phyloP scores from a whole-genome alignment of 768 basidiomycete genomes.

The Boletus sp. region DNA sequence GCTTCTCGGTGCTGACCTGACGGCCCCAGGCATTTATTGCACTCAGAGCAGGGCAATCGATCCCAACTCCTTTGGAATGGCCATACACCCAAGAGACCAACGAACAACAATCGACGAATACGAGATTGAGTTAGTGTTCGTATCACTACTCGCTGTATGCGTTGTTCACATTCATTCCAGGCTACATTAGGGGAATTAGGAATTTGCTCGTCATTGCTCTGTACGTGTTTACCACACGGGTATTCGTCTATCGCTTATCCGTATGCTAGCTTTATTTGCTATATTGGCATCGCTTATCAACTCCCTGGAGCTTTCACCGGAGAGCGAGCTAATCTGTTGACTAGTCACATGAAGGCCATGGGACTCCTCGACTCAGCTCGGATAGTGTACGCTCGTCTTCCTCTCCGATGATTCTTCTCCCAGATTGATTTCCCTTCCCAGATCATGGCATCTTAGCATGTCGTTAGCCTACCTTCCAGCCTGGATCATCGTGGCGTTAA shows the following conservation, averaged over 20 bases:
- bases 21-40: conserved; percentile 63
- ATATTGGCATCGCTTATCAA: conserved; percentile 74
- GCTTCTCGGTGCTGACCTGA: not conserved
- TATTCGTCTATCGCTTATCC: not conserved
- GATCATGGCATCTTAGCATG: conserved; percentile 66
- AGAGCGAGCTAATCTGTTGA: conserved; percentile 64
- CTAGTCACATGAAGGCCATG: conserved; percentile 78
- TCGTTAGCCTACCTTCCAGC: conserved; percentile 71
- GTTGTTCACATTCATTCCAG: conserved; percentile 32
- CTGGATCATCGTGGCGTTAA: conserved; percentile 65
- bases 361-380: conserved; percentile 71
- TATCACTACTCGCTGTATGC: not conserved
- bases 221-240: conserved; percentile 35
- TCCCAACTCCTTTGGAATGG: conserved; percentile 67
- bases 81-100: conserved; percentile 70
- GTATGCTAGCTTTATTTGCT: conserved; percentile 57
- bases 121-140: conserved; percentile 52
- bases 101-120: conserved; percentile 51
- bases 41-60: conserved; percentile 54
- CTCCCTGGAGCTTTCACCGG: conserved; percentile 67
- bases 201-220: conserved; percentile 64
- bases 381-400: conserved; percentile 43
- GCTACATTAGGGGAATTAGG: conserved; percentile 61
- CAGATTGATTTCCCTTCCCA: conserved; percentile 10
- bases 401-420: not conserved